Evolutionary conservation across 176 grass and related monocot species (phyloP).

Genomic region (Leersia perrieri): DNA sequence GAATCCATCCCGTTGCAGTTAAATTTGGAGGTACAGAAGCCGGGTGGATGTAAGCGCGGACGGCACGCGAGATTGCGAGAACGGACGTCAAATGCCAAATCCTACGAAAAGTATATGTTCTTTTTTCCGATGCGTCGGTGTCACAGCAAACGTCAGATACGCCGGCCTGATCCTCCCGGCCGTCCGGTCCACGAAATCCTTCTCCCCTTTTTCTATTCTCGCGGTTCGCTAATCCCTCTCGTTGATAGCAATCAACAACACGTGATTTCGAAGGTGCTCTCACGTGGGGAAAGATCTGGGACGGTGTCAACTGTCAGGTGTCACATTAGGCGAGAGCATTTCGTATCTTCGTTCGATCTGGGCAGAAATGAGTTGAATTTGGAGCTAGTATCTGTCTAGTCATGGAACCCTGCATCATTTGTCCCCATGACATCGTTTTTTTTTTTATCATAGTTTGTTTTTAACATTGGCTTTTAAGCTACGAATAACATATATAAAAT

Average conservation of each 20-base stretch:
- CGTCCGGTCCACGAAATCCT: background rate
- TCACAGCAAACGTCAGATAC: conserved; percentile 4
- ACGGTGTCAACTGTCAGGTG: too few species aligned
- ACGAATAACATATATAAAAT: too few species aligned
- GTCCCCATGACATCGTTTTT: too few species aligned
- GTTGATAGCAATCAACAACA: conserved; percentile 7
- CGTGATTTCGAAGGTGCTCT: background rate
- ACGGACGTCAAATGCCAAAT: background rate
- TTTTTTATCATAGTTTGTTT: too few species aligned
- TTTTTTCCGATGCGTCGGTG: background rate
- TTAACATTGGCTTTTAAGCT: too few species aligned
- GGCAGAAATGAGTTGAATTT: background rate
- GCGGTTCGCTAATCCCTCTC: background rate
- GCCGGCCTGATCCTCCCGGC: background rate
- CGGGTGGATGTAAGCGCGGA: background rate
- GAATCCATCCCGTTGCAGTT: too few species aligned
- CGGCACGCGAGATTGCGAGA: background rate
- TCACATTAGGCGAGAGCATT: background rate
- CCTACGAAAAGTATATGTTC: conserved; percentile 11
- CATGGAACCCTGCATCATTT: background rate
- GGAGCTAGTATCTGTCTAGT: background rate
- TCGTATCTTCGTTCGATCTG: background rate
- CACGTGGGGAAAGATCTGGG: background rate
- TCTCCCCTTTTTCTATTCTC: background rate
- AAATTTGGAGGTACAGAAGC: background rate